These are phyloP conservation scores for Diaporthe humulicola DNA, from an alignment of 2,329 filamentous ascomycete genomes.

Conservation along the genomic window DNA sequence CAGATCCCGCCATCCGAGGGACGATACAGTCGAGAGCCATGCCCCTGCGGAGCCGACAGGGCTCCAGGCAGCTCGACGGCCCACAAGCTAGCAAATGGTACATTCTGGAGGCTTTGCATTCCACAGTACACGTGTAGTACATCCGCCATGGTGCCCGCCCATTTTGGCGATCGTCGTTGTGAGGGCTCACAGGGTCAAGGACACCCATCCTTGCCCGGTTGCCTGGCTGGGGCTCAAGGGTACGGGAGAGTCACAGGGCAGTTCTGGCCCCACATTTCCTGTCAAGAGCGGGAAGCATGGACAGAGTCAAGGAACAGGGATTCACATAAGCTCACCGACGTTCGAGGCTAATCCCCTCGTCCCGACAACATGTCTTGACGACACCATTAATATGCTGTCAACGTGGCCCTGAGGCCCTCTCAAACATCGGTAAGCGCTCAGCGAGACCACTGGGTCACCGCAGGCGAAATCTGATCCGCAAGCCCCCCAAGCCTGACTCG, in stretches of 20 bases:
- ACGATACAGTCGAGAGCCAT: slow-evolving; percentile 3
- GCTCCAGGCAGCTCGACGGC: background rate
- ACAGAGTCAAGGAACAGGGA: slow-evolving; percentile 31
- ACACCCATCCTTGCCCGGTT: background rate
- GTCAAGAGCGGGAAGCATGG: slow-evolving; percentile 37
- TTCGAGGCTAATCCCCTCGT: slow-evolving; percentile 16
- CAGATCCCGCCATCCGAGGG: background rate
- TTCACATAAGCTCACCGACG: slow-evolving; percentile 30
- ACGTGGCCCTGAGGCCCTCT: background rate
- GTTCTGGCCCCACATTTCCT: slow-evolving; percentile 39
- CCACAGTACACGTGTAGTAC: background rate
- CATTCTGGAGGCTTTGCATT: background rate
- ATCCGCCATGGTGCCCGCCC: background rate
- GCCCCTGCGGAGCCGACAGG: background rate
- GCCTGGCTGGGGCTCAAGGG: slow-evolving; percentile 31
- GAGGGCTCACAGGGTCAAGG: background rate
- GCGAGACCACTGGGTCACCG: background rate
- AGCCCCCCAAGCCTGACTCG: background rate
- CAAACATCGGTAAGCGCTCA: background rate
- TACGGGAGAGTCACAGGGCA: slow-evolving; percentile 8
- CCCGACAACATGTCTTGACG: slow-evolving; percentile 20
- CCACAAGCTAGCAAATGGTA: slow-evolving; percentile 2
- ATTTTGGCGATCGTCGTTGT: slow-evolving; percentile 1
- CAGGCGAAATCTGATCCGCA: background rate
- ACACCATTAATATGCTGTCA: background rate